Conservation (phyloP, 768 basidiomycete genomes). For the Boletus tomentosulus region DNA sequence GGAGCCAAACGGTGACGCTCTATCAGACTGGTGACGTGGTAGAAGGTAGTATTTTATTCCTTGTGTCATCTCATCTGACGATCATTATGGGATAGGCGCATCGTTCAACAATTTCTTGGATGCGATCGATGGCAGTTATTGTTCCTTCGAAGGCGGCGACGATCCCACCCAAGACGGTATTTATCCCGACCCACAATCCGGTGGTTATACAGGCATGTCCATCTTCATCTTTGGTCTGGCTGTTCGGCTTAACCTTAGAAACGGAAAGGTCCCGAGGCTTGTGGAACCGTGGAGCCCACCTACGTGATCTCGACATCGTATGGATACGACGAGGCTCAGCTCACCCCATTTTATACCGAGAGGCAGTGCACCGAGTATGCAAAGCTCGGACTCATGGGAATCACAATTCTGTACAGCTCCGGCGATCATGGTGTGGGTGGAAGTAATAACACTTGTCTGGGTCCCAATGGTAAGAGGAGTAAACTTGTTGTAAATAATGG, state of each 20-base stretch:
- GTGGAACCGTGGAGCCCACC: slow-evolving; percentile 37
- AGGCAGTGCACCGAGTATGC: slow-evolving; percentile 47
- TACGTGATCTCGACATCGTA: slow-evolving; percentile 46
- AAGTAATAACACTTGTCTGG: slow-evolving; percentile 27
- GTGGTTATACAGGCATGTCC: slow-evolving; percentile 18
- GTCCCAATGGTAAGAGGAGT: slow-evolving; percentile 20
- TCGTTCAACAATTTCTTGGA: slow-evolving; percentile 36
- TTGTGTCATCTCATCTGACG: not conserved
- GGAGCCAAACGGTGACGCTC: slow-evolving; percentile 26
- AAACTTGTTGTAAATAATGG: no score
- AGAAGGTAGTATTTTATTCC: slow-evolving; percentile 12
- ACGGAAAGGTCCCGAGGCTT: slow-evolving; percentile 20
- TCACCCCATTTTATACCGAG: slow-evolving; percentile 33
- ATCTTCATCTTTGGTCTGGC: not conserved
- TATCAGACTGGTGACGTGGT: slow-evolving; percentile 31
- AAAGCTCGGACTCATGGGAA: slow-evolving; percentile 38
- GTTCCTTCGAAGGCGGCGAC: slow-evolving; percentile 35
- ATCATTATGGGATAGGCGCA: slow-evolving; percentile 9
- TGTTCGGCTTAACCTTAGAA: not conserved
- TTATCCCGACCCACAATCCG: slow-evolving; percentile 24
- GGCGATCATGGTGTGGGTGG: slow-evolving; percentile 41
- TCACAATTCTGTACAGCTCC: slow-evolving; percentile 33
- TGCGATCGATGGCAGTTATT: slow-evolving; percentile 33
- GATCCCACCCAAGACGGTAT: slow-evolving; percentile 24
- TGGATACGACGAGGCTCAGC: slow-evolving; percentile 34